A percentile compares a stretch with the other conserved stretches of the same genome.
Conservation (phyloP, 768 basidiomycete species). For the Boletus huronensis region DNA sequence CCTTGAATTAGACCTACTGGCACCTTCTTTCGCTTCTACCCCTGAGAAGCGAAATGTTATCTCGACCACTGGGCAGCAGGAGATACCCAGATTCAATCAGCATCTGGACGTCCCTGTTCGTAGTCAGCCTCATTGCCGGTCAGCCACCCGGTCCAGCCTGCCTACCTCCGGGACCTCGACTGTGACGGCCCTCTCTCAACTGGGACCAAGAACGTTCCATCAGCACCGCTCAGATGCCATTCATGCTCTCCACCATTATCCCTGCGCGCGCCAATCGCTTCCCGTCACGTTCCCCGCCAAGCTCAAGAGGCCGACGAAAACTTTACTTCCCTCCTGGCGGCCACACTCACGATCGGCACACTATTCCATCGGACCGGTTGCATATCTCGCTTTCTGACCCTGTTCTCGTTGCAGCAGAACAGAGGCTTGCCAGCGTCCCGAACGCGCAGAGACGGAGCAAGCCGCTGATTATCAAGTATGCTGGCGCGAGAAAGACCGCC, state of each 20-base stretch:
- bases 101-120: background rate
- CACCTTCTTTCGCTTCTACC: background rate
- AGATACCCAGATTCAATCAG: too few relatives aligned
- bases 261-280: background rate
- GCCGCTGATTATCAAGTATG: background rate
- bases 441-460: background rate
- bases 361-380: slow-evolving; percentile 13
- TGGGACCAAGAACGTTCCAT: background rate
- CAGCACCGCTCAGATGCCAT: slow-evolving; percentile 13
- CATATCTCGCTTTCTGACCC: slow-evolving; percentile 23
- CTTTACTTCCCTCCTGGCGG: slow-evolving; percentile 15
- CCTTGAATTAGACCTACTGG: too few relatives aligned
- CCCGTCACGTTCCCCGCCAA: background rate
- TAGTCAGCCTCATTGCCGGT: slow-evolving; percentile 13
- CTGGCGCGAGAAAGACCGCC: background rate
- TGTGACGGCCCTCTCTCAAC: background rate
- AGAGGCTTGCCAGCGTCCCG: slow-evolving; percentile 2
- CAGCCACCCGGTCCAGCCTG: slow-evolving; percentile 4
- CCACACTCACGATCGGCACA: slow-evolving; percentile 9
- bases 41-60: background rate
- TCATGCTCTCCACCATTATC: slow-evolving; percentile 1
- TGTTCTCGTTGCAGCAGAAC: slow-evolving; percentile 20
- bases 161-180: background rate
- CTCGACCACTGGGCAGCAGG: too few relatives aligned
- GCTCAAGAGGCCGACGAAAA: background rate